phyloP scores from a whole-genome alignment of 352 stramenopile genomes.

The Pythium folliculosum region DNA sequence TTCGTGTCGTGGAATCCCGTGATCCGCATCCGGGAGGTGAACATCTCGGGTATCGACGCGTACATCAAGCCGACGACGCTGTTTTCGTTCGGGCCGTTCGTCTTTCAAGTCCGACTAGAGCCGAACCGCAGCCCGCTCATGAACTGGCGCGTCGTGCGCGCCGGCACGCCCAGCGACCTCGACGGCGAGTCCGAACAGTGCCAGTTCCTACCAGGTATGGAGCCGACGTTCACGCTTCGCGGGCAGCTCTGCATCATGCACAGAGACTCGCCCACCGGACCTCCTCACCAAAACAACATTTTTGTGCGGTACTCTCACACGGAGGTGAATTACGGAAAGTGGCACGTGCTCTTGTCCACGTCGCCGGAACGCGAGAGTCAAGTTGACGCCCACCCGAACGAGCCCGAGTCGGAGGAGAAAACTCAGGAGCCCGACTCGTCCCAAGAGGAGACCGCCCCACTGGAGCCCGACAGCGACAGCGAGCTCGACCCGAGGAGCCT shows the following conservation, averaged over 20 bases:
- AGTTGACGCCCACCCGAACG: constrained; percentile 2
- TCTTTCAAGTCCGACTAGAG: constrained; percentile 49
- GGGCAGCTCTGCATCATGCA: constrained; percentile 20
- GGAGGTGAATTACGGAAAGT: constrained; percentile 16
- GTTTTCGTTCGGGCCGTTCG: constrained; percentile 34
- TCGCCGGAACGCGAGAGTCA: neutral
- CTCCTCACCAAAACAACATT: constrained; percentile 4
- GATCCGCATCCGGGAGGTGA: constrained; percentile 36
- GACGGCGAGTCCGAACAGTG: constrained; percentile 12
- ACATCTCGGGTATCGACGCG: constrained; percentile 31
- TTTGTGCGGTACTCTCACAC: constrained; percentile 21
- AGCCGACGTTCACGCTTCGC: constrained; percentile 25
- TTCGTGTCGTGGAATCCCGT: constrained; percentile 49
- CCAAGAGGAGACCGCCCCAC: constrained; percentile 14
- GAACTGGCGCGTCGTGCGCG: constrained; percentile 46
- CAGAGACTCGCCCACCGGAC: neutral
- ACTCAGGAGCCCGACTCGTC: constrained; percentile 21
- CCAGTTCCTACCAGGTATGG: neutral
- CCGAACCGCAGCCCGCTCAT: constrained; percentile 39
- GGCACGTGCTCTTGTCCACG: constrained; percentile 20
- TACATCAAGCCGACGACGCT: constrained; percentile 37
- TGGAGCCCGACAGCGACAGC: constrained; percentile 2
- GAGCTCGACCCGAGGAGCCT: neutral
- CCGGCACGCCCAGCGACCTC: constrained; percentile 3
- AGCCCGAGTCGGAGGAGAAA: constrained; percentile 30